Evolutionary conservation across 179 eudicot genomes (phyloP).

Genomic region (Silene coronaria): DNA sequence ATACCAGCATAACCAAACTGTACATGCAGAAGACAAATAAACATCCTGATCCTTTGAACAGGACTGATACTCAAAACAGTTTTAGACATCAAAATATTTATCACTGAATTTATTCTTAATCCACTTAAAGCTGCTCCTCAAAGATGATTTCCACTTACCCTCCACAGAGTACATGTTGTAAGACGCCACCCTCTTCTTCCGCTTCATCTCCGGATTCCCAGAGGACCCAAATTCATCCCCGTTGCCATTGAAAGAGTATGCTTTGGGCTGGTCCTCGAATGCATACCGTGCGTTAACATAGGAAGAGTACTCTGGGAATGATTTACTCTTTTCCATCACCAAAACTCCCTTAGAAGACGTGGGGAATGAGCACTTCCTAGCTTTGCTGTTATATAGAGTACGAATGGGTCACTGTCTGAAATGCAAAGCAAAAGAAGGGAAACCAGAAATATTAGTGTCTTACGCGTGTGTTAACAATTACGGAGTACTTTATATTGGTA

Average conservation of each 20-base stretch:
- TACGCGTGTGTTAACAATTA: slow-evolving; percentile 13
- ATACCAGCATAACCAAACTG: slow-evolving; percentile 8
- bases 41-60: background rate
- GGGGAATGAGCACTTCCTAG: slow-evolving; percentile 6
- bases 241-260: slow-evolving; percentile 37
- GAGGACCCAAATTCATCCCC: slow-evolving; percentile 31
- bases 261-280: slow-evolving; percentile 28
- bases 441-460: slow-evolving; percentile 9
- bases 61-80: background rate
- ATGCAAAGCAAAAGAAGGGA: background rate
- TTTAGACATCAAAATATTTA: slow-evolving; percentile 32
- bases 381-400: slow-evolving; percentile 15
- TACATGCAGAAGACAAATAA: slow-evolving; percentile 17
- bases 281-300: slow-evolving; percentile 29
- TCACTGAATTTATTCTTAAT: slow-evolving; percentile 35
- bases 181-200: slow-evolving; percentile 43
- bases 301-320: slow-evolving; percentile 34
- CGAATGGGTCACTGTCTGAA: slow-evolving; percentile 7
- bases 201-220: slow-evolving; percentile 35
- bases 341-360: background rate
- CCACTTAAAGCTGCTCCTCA: slow-evolving; percentile 40
- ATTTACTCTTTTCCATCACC: slow-evolving; percentile 40
- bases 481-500: background rate
- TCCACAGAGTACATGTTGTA: slow-evolving; percentile 39
- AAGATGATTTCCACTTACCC: slow-evolving; percentile 38